phyloP scores from a whole-genome alignment of 1,284 basidiomycete species.

The Macrocystidia cucumis region DNA sequence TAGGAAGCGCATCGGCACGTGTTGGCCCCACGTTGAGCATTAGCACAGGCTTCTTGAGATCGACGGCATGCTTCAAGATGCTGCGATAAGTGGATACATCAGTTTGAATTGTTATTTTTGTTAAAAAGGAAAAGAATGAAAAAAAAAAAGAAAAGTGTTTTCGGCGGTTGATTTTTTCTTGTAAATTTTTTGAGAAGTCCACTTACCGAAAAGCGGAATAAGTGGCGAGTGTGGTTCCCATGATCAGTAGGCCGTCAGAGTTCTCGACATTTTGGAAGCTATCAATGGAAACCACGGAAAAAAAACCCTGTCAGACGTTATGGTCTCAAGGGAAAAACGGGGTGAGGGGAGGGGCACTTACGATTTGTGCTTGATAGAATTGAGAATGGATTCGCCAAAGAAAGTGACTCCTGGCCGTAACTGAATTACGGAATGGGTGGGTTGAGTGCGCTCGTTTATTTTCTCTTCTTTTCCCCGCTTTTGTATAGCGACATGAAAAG shows the following conservation, averaged over 20 bases:
- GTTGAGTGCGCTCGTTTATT: no score
- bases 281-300: no score
- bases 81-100: no score
- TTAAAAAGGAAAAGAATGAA: background rate
- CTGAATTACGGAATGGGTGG: no score
- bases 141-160: background rate
- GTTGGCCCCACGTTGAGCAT: conserved; percentile 84
- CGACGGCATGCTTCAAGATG: conserved; percentile 75
- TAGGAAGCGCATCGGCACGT: conserved; percentile 66
- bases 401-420: conserved; percentile 84
- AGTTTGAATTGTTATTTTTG: no score
- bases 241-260: conserved; percentile 63
- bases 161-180: background rate
- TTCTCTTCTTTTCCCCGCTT: no score
- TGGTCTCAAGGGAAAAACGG: no score
- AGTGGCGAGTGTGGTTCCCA: conserved; percentile 88
- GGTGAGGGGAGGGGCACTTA: no score
- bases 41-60: conserved; percentile 69
- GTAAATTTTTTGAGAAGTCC: conserved; percentile 1
- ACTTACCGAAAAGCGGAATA: conserved; percentile 81
- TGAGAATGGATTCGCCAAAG: conserved; percentile 81
- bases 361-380: conserved; percentile 61
- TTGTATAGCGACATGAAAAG: no score
- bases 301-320: no score
- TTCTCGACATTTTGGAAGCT: conserved; percentile 58